Base-by-base conservation (phyloP, 1,284 basidiomycete genomes). In the Ganoderma boninense region DNA sequence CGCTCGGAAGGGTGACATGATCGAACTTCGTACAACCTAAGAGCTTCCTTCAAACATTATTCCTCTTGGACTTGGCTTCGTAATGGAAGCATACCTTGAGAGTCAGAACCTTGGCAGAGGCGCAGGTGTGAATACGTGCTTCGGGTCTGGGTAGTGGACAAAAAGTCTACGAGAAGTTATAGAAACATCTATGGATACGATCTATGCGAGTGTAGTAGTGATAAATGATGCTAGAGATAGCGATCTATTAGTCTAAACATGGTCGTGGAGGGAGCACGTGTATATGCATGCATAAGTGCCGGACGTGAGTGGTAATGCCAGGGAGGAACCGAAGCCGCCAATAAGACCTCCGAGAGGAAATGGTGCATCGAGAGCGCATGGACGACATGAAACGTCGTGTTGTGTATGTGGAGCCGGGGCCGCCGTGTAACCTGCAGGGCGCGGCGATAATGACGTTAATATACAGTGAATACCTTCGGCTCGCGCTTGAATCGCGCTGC, bases 401-500 rank as follows among this genome's bases (percentile, higher is more conserved):
- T 4, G 14, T 44, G 14, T 44, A 14, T 44, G 11, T 11, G 40
- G 61, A 52, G 42, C 13, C 2, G 32, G 66, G 18, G 14, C 35
- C 57, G 20, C 35, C 35, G 13, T 62, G 32, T 26, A n/a, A 42
- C 60, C 20, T 38, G n/a, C 2, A 40, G 40, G 40, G n/a, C 4
- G 35, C 42, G 14, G 14, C 14, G 14, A 52, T 14, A 26, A 42
- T 4, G 6, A 26, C 7, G 13, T 68, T 42, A 73, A 23, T 66
- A 73, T 18, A n/a, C 23, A 16, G 69, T 59, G 52, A 73, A 64
- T 10, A 75, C 42, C 43, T 71, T 73, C 2, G 74, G 70, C 44
- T 75, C 66, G 16, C 74, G 69, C 64, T 73, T 75, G 59, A 75
- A 69, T 8, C 74, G 71, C 18, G 74, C 74, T 74, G 2, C 5